Evolutionary conservation across 1,284 basidiomycete species (phyloP).

Genomic region (Moniliophthora roreri): DNA sequence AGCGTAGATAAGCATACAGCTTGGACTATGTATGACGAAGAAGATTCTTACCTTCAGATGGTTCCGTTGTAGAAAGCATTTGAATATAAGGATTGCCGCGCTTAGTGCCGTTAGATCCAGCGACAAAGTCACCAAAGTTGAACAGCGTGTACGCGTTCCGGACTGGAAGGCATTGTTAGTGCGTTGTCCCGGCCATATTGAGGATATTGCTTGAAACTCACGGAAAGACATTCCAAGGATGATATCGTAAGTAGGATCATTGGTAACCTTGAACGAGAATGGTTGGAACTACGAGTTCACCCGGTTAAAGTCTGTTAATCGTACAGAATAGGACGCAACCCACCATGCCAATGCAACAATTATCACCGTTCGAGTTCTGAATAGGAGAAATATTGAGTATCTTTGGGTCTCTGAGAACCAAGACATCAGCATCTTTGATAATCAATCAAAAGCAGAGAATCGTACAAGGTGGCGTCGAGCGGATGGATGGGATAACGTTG

Average conservation of each 20-base stretch:
- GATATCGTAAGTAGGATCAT: conserved; percentile 39
- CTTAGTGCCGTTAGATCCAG: conserved; percentile 31
- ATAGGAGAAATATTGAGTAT: conserved; percentile 30
- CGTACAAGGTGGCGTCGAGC: conserved; percentile 51
- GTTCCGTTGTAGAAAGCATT: conserved; percentile 51
- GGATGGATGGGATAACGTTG: conserved; percentile 59
- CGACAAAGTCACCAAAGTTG: conserved; percentile 59
- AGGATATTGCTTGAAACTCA: conserved; percentile 28
- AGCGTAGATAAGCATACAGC: no score
- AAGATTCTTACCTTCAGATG: conserved; percentile 33
- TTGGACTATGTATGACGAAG: no score
- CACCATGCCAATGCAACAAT: conserved; percentile 50
- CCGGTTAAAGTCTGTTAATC: background rate
- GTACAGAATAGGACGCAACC: conserved; percentile 17
- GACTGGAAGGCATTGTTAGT: conserved; percentile 29
- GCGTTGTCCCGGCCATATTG: conserved; percentile 1
- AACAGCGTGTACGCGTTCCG: conserved; percentile 58
- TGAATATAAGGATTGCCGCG: conserved; percentile 55
- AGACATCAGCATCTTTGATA: conserved; percentile 15
- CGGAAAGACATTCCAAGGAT: conserved; percentile 58
- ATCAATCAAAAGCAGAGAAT: background rate
- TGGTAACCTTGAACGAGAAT: conserved; percentile 34
- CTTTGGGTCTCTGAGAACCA: conserved; percentile 28
- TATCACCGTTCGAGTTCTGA: conserved; percentile 31
- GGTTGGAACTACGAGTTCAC: conserved; percentile 43